phyloP scores from a whole-genome alignment of 2,329 filamentous ascomycete genomes.

The Claviceps sp. region DNA sequence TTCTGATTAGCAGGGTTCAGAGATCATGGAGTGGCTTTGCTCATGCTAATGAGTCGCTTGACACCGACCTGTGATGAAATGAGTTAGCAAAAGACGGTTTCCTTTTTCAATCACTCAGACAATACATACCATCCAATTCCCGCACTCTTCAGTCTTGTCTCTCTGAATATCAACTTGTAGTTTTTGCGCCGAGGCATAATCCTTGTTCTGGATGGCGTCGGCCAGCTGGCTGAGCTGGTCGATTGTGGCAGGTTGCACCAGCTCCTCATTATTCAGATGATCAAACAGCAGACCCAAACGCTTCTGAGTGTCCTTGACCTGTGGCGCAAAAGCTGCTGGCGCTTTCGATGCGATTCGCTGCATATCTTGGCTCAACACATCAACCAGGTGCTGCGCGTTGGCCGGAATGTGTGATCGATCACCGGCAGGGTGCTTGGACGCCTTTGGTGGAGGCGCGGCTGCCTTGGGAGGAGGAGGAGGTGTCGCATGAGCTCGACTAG shows the following conservation, averaged over 20 bases:
- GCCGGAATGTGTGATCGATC: constrained; percentile 82
- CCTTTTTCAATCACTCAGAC: background rate
- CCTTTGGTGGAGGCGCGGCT: constrained; percentile 37
- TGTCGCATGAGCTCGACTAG: constrained; percentile 18
- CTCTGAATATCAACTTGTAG: constrained; percentile 65
- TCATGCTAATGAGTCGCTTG: constrained; percentile 68
- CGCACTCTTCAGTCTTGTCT: constrained; percentile 67
- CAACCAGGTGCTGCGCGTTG: constrained; percentile 62
- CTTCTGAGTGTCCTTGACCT: constrained; percentile 91
- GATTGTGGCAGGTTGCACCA: constrained; percentile 69
- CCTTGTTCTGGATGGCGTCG: constrained; percentile 50
- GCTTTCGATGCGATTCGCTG: constrained; percentile 77
- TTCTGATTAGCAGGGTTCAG: background rate
- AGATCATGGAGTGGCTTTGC: constrained; percentile 52
- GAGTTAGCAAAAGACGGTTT: background rate
- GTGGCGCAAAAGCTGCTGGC: constrained; percentile 70
- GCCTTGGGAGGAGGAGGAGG: constrained; percentile 35
- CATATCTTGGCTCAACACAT: constrained; percentile 73
- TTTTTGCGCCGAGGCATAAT: constrained; percentile 53
- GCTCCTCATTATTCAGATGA: constrained; percentile 88
- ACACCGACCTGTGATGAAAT: constrained; percentile 46
- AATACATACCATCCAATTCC: constrained; percentile 71
- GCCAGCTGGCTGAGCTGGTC: constrained; percentile 51
- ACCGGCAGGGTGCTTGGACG: constrained; percentile 61
- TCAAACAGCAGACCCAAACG: constrained; percentile 89